Conservation (phyloP, 2,329 filamentous ascomycete genomes). For the Cercospora beticola region DNA sequence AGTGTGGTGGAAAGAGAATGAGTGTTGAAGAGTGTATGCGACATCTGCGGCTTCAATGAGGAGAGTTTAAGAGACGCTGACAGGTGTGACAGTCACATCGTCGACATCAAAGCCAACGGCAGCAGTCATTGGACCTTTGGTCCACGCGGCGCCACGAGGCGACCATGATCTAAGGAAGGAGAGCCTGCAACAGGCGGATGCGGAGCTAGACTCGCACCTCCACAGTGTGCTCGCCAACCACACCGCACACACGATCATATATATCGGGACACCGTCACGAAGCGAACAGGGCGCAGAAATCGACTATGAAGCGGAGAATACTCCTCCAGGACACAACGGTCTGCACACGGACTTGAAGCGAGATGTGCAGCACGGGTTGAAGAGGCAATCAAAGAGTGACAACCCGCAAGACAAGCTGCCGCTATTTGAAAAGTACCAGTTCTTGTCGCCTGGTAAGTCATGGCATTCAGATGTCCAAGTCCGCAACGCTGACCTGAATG, state of each 20-base stretch:
- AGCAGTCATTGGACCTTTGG: slow-evolving; percentile 18
- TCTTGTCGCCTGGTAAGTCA: slow-evolving; percentile 77
- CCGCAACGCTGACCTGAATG: not conserved
- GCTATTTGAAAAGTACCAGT: slow-evolving; percentile 91
- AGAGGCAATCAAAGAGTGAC: slow-evolving; percentile 32
- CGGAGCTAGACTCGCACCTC: slow-evolving; percentile 23
- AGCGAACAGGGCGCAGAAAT: slow-evolving; percentile 19
- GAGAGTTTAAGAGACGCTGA: not conserved
- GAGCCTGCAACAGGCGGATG: slow-evolving; percentile 16
- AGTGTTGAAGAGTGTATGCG: slow-evolving; percentile 13
- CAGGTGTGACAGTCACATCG: slow-evolving; percentile 5
- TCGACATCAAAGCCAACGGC: slow-evolving; percentile 14
- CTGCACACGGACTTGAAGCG: slow-evolving; percentile 75
- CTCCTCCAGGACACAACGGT: slow-evolving; percentile 55
- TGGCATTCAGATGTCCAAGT: not conserved
- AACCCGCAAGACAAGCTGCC: slow-evolving; percentile 45
- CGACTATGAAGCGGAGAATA: slow-evolving; percentile 64
- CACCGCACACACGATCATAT: slow-evolving; percentile 22
- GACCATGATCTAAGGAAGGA: slow-evolving; percentile 8
- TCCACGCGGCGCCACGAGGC: slow-evolving; percentile 11
- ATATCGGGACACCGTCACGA: slow-evolving; percentile 13
- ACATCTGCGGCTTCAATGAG: not conserved
- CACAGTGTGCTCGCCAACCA: slow-evolving; percentile 19
- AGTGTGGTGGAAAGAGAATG: slow-evolving; percentile 40
- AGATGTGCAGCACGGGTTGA: slow-evolving; percentile 48